Base-by-base conservation (phyloP, 1,284 basidiomycete genomes). In the Athelia psychrophila region DNA sequence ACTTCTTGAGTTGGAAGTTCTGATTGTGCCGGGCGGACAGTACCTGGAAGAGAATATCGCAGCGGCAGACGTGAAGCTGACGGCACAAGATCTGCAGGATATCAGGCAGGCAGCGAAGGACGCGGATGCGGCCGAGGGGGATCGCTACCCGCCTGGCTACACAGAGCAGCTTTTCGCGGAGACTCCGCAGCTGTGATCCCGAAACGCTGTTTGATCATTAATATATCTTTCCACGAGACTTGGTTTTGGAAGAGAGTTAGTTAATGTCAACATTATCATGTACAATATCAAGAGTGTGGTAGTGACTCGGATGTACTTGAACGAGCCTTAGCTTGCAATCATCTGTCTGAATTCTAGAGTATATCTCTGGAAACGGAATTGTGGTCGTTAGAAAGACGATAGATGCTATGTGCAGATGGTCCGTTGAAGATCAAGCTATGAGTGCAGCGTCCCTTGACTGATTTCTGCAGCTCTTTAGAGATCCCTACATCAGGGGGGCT, bases 21-120 rank as follows among this genome's bases (percentile, higher is more conserved):
- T 42, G 30, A 53, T n/a, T 3, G 19, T 23, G 13, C n/a, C n/a
- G n/a, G n/a, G n/a, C 12, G 10, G n/a, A 13, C 52, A 74, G 72
- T 70, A 72, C 51, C 58, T 77, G 33, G 63, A 72, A 30, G 75
- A 77, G 59, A 78, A 76, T 51, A 30, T 72, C 40, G 65, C 47
- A 1, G 66, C 71, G 16, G 50, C 60, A 12, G 51, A 63, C 4
- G 50, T 77, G 19, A 52, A 56, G 38, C 63, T 77, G 23, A 48
- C 65, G 0, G 46, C 55, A 0, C 68, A 71, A 33, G 69, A 72
- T 5, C 50, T 72, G 2, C 52, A 62, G 24, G 64, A 64, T 49
- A 61, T 78, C 13, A 62, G 76, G 0, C 48, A 46, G 1, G 46
- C 64, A 6, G 64, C 69, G 2, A 62, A 66, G 25, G 60, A 54